These are phyloP conservation scores for Pterula multifida DNA, from an alignment of 1,284 basidiomycete genomes.

Conservation along the genomic window DNA sequence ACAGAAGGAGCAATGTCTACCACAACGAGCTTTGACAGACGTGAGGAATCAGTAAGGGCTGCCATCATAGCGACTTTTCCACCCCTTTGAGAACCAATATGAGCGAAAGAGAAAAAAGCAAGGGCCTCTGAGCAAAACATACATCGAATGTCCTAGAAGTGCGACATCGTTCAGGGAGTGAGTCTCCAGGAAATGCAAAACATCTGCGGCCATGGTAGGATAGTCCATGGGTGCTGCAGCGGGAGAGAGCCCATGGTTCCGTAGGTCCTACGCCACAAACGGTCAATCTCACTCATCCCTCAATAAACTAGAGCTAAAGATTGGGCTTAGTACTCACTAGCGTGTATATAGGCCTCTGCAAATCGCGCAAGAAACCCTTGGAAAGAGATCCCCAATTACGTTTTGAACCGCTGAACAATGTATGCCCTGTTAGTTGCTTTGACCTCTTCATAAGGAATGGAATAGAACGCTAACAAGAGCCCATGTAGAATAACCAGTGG, in stretches of 20 bases:
- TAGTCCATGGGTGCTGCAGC: slow-evolving; percentile 65
- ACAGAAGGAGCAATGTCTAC: slow-evolving; percentile 72
- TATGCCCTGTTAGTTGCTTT: background rate
- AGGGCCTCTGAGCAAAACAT: slow-evolving; percentile 16
- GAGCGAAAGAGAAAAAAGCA: background rate
- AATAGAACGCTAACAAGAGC: slow-evolving; percentile 37
- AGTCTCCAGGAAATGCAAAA: slow-evolving; percentile 44
- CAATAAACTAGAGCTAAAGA: background rate
- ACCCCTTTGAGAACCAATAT: slow-evolving; percentile 44
- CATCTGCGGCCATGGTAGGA: slow-evolving; percentile 58
- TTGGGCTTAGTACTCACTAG: slow-evolving; percentile 32
- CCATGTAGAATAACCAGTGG: slow-evolving; percentile 59
- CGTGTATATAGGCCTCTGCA: slow-evolving; percentile 56
- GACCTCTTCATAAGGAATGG: slow-evolving; percentile 3
- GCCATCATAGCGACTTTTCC: slow-evolving; percentile 80
- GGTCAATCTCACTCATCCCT: background rate
- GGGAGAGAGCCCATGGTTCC: slow-evolving; percentile 77
- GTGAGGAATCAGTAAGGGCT: slow-evolving; percentile 34
- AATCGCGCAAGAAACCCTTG: slow-evolving; percentile 46
- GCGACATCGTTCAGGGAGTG: slow-evolving; percentile 45
- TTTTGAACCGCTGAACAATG: slow-evolving; percentile 59
- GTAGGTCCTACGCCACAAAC: slow-evolving; percentile 45
- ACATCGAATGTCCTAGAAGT: slow-evolving; percentile 82
- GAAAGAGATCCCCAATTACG: slow-evolving; percentile 70
- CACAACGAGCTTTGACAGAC: slow-evolving; percentile 58